These are phyloP conservation scores for Ailanthus altissimus DNA, from an alignment of 345 rosid genomes.

Conservation along the genomic window DNA sequence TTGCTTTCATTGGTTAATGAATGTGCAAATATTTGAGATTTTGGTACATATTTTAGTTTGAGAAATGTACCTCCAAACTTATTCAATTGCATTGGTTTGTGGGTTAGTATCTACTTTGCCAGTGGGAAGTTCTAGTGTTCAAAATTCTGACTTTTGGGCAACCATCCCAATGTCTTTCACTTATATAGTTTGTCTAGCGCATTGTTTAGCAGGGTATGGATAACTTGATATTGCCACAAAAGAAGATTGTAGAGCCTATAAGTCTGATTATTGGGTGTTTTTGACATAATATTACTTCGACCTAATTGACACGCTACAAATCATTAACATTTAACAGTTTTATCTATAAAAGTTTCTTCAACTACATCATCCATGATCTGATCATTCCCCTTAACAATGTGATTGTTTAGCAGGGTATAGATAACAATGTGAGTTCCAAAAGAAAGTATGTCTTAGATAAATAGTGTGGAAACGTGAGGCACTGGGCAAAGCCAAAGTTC, in stretches of 20 bases:
- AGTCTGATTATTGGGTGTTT: not conserved
- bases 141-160: not conserved
- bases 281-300: not conserved
- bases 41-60: not conserved
- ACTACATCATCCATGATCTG: not conserved
- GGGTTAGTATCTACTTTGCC: not conserved
- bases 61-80: not conserved
- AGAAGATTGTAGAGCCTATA: not conserved
- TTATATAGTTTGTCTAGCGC: not conserved
- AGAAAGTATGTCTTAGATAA: not conserved
- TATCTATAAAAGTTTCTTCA: not conserved
- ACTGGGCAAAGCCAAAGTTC: conserved; percentile 2
- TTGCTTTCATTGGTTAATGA: not conserved
- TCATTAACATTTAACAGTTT: not conserved
- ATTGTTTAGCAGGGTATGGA: not conserved
- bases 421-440: conserved; percentile 1
- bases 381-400: not conserved
- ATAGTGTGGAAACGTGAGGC: not conserved
- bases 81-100: not conserved
- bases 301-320: not conserved
- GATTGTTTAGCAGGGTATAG: not conserved
- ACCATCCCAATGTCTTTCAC: not conserved
- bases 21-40: conserved; percentile 1
- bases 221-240: not conserved
- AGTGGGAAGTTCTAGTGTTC: conserved; percentile 3